Evolutionary conservation across 805 yeast genomes (phyloP).

Genomic region (Wickerhamomyces xylosicus): DNA sequence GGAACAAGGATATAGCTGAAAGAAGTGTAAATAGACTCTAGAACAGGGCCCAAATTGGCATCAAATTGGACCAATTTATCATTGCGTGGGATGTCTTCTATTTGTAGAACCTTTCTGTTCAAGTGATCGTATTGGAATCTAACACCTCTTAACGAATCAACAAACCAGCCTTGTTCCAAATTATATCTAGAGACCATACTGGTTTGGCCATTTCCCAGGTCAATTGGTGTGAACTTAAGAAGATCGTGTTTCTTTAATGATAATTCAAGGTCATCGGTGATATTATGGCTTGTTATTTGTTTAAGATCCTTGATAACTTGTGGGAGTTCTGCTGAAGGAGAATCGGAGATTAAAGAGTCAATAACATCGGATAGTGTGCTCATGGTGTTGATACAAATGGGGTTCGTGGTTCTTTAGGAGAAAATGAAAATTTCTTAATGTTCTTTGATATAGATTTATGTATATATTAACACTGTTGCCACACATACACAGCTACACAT

Average conservation of each 20-base stretch:
- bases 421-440: no score
- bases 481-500: no score
- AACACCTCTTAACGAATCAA: slow-evolving; percentile 39
- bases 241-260: neutral
- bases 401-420: no score
- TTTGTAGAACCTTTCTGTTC: slow-evolving; percentile 36
- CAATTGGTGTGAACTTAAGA: neutral
- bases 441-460: no score
- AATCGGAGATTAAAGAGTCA: neutral
- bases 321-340: neutral
- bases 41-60: slow-evolving; percentile 31
- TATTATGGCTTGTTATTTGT: neutral
- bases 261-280: neutral
- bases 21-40: slow-evolving; percentile 58
- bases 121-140: slow-evolving; percentile 52
- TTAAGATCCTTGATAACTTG: neutral
- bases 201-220: neutral
- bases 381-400: no score
- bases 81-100: slow-evolving; percentile 30
- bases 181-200: slow-evolving; percentile 37
- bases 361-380: neutral
- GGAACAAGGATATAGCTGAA: slow-evolving; percentile 34
- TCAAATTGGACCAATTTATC: slow-evolving; percentile 10
- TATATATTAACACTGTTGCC: no score
- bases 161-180: slow-evolving; percentile 33